Conservation (phyloP, 352 stramenopile species). For the Phytophthora fragariae region DNA sequence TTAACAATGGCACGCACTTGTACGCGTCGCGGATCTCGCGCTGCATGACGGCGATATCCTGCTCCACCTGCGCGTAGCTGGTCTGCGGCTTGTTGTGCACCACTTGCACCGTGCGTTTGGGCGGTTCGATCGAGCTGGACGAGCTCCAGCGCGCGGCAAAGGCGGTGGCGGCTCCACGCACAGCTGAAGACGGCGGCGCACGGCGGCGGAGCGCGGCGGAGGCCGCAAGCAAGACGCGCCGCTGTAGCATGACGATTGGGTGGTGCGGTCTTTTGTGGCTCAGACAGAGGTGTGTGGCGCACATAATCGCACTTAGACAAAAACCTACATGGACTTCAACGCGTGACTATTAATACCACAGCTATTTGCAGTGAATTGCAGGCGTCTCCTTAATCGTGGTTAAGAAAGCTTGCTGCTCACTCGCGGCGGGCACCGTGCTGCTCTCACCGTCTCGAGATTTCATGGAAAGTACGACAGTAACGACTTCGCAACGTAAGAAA, state of each 20-base stretch:
- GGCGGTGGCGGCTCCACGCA: neutral
- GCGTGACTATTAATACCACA: no score
- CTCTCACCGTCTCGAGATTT: no score
- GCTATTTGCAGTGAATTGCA: no score
- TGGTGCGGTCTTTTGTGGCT: slow-evolving; percentile 23
- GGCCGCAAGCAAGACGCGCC: slow-evolving; percentile 16
- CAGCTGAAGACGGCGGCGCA: slow-evolving; percentile 4
- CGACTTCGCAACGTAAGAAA: neutral
- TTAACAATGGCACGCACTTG: slow-evolving; percentile 55
- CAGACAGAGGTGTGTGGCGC: neutral
- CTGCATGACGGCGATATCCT: slow-evolving; percentile 85
- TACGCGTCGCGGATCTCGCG: slow-evolving; percentile 85
- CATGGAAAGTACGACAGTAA: neutral
- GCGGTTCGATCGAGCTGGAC: slow-evolving; percentile 12
- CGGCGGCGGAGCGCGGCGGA: slow-evolving; percentile 24
- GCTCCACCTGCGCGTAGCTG: slow-evolving; percentile 74
- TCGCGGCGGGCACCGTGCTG: no score
- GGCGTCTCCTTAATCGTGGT: no score
- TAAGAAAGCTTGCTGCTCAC: neutral
- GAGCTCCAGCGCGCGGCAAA: slow-evolving; percentile 14
- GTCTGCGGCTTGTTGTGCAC: slow-evolving; percentile 62
- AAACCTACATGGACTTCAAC: neutral
- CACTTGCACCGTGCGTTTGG: slow-evolving; percentile 58
- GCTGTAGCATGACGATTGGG: slow-evolving; percentile 33
- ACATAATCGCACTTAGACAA: neutral